phyloP scores from a whole-genome alignment of 2,329 filamentous ascomycete species.

The Cladosporium sp. region DNA sequence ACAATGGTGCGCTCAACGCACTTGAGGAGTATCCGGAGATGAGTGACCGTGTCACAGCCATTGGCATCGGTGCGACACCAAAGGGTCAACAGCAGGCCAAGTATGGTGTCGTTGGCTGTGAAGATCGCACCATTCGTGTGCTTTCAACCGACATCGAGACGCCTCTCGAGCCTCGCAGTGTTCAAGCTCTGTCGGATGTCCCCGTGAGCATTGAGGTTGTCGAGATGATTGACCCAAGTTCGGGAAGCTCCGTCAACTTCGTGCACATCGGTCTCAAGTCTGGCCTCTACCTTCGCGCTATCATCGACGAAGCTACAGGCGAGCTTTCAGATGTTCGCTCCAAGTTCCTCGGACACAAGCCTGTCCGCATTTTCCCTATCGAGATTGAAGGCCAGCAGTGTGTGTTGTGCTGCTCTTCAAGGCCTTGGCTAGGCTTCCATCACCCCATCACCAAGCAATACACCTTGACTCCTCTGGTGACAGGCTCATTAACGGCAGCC shows the following conservation, averaged over 20 bases:
- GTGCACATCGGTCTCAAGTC: slow-evolving; percentile 95
- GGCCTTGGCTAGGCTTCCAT: slow-evolving; percentile 94
- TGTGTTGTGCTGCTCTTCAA: slow-evolving; percentile 81
- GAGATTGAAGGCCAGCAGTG: slow-evolving; percentile 74
- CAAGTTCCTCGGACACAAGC: slow-evolving; percentile 88
- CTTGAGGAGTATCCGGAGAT: slow-evolving; percentile 84
- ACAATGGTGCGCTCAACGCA: slow-evolving; percentile 79
- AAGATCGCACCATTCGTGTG: slow-evolving; percentile 93
- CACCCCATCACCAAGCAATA: slow-evolving; percentile 85
- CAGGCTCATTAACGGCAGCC: slow-evolving; percentile 79
- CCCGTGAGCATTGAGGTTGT: slow-evolving; percentile 89
- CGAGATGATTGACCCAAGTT: slow-evolving; percentile 91
- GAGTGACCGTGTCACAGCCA: slow-evolving; percentile 89
- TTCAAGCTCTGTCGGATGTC: slow-evolving; percentile 87
- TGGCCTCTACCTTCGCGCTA: slow-evolving; percentile 91
- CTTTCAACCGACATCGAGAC: slow-evolving; percentile 58
- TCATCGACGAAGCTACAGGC: slow-evolving; percentile 91
- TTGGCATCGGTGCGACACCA: slow-evolving; percentile 91
- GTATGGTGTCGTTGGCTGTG: slow-evolving; percentile 93
- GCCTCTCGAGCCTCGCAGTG: slow-evolving; percentile 88
- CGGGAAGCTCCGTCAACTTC: slow-evolving; percentile 83
- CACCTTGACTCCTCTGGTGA: slow-evolving; percentile 80
- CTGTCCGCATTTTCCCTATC: slow-evolving; percentile 88
- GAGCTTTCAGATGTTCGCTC: slow-evolving; percentile 93
- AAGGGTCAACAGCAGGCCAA: slow-evolving; percentile 86